These are phyloP conservation scores for Calonectria pteridis DNA, from an alignment of 2,329 filamentous ascomycete genomes.

Conservation along the genomic window DNA sequence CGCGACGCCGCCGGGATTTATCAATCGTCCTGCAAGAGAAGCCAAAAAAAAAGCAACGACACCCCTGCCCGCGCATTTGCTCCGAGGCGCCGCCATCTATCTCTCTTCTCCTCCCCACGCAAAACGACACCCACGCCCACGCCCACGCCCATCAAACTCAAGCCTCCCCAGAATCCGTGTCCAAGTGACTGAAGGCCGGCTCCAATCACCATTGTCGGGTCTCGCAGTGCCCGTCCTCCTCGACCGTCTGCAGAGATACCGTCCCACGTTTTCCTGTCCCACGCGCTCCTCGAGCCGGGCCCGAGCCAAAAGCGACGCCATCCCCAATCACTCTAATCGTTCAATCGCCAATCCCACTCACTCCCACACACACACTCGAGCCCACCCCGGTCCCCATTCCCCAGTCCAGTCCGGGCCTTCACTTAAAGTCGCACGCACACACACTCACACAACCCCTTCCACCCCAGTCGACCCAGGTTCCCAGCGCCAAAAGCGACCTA, in stretches of 20 bases:
- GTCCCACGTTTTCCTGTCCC: conserved; percentile 26
- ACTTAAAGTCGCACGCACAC: conserved; percentile 23
- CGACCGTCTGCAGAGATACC: not conserved
- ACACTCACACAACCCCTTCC: conserved; percentile 13
- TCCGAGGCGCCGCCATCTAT: conserved; percentile 25
- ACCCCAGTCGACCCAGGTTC: conserved; percentile 21
- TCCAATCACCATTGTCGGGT: conserved; percentile 15
- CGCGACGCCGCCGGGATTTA: not conserved
- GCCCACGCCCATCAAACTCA: conserved; percentile 7
- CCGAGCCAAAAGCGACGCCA: conserved; percentile 10
- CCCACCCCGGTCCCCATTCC: conserved; percentile 7
- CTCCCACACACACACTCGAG: conserved; percentile 15
- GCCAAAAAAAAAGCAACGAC: conserved; percentile 16
- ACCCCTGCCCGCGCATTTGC: conserved; percentile 30
- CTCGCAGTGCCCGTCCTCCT: not conserved
- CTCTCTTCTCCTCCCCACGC: conserved; percentile 11
- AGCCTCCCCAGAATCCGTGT: conserved; percentile 17
- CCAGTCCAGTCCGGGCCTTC: conserved; percentile 19
- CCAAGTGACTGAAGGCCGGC: conserved; percentile 12
- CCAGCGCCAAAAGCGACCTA: conserved; percentile 19
- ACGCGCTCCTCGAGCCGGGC: conserved; percentile 16
- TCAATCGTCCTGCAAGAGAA: not conserved
- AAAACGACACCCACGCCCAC: conserved; percentile 5
- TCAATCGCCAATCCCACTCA: conserved; percentile 23
- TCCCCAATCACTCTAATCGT: conserved; percentile 12